These are phyloP conservation scores for Camelina hispida DNA, from an alignment of 345 rosid species.

Conservation along the genomic window DNA sequence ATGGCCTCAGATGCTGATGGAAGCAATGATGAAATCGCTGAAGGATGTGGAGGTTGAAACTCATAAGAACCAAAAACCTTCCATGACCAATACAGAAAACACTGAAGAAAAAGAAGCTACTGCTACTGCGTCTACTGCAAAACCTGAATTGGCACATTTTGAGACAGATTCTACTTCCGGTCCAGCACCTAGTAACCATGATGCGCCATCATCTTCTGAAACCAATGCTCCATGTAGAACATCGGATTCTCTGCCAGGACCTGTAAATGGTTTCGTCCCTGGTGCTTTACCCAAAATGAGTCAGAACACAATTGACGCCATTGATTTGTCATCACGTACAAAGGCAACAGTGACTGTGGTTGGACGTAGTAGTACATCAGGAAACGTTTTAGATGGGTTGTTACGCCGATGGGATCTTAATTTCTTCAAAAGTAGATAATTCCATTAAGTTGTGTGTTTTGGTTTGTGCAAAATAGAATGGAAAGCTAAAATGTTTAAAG, in stretches of 20 bases:
- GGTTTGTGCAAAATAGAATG: conserved; percentile 38
- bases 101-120: conserved; percentile 37
- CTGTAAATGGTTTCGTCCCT: conserved; percentile 43
- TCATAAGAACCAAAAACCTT: conserved; percentile 44
- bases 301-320: conserved; percentile 48
- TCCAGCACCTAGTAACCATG: conserved; percentile 23
- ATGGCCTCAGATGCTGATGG: conserved; percentile 79
- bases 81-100: conserved; percentile 35
- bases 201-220: conserved; percentile 32
- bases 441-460: conserved; percentile 52
- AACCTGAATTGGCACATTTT: conserved; percentile 37
- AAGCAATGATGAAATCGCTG: conserved; percentile 73
- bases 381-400: conserved; percentile 77
- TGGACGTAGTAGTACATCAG: conserved; percentile 64
- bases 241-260: conserved; percentile 36
- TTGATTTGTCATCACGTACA: conserved; percentile 69
- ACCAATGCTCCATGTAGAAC: conserved; percentile 15
- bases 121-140: conserved; percentile 39
- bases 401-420: conserved; percentile 87
- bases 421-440: conserved; percentile 61
- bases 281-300: conserved; percentile 39
- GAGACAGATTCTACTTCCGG: conserved; percentile 45
- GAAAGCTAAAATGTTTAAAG: conserved; percentile 30
- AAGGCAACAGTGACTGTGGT: conserved; percentile 84
- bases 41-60: conserved; percentile 59